These are phyloP conservation scores for Talaromyces ruber DNA, from an alignment of 495 filamentous ascomycete genomes.

Conservation along the genomic window DNA sequence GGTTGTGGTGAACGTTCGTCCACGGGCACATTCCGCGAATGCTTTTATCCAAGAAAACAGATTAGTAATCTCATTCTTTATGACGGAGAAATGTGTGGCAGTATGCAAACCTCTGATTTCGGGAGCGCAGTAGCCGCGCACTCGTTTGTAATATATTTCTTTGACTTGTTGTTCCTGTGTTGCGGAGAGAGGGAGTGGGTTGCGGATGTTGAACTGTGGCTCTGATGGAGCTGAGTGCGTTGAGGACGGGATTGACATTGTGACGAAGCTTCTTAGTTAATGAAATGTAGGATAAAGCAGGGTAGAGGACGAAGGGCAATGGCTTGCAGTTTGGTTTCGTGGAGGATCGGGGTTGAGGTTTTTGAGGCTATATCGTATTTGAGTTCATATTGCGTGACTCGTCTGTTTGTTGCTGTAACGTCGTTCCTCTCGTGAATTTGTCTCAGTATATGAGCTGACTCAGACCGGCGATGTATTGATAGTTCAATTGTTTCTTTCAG, in stretches of 20 bases:
- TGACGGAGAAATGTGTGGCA: neutral
- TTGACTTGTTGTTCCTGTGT: slow-evolving; percentile 86
- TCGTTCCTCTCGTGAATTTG: neutral
- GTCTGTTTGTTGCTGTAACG: neutral
- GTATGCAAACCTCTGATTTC: slow-evolving; percentile 71
- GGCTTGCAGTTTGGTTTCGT: neutral
- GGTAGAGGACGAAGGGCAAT: neutral
- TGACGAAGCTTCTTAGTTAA: neutral
- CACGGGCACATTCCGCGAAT: slow-evolving; percentile 81
- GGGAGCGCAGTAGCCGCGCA: slow-evolving; percentile 65
- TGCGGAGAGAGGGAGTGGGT: slow-evolving; percentile 87
- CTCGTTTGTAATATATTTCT: slow-evolving; percentile 81
- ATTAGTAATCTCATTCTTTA: neutral
- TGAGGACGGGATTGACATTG: slow-evolving; percentile 12
- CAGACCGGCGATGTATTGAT: no score
- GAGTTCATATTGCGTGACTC: neutral
- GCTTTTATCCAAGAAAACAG: slow-evolving; percentile 36
- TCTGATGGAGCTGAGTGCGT: neutral
- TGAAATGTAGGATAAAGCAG: neutral
- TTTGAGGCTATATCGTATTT: neutral
- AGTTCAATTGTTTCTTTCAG: neutral
- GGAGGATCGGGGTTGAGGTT: neutral
- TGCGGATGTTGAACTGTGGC: slow-evolving; percentile 44
- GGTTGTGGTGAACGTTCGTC: slow-evolving; percentile 74
- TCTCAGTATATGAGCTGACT: neutral